These are phyloP conservation scores for Kodamaea fukazawae DNA, from an alignment of 805 yeast genomes.

Conservation along the genomic window DNA sequence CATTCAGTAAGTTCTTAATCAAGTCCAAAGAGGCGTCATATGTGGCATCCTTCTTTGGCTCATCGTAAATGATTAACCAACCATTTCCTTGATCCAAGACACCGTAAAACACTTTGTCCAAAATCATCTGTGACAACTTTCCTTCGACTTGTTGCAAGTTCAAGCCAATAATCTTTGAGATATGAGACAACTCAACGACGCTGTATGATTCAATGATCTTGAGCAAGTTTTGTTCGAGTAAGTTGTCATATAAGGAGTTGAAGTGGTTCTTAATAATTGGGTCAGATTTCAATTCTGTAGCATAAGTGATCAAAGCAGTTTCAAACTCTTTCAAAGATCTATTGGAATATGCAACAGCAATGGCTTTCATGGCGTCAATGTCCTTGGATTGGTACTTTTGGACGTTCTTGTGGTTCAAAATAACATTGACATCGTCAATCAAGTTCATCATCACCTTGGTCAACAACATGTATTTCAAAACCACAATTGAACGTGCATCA, in stretches of 20 bases:
- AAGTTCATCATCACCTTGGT: constrained; percentile 90
- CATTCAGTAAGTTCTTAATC: constrained; percentile 80
- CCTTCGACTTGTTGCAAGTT: constrained; percentile 89
- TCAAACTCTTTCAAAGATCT: constrained; percentile 92
- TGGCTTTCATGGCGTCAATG: constrained; percentile 93
- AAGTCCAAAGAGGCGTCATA: constrained; percentile 86
- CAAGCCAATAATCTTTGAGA: constrained; percentile 84
- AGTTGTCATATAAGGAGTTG: constrained; percentile 86
- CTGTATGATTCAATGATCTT: constrained; percentile 96
- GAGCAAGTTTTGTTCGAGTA: constrained; percentile 87
- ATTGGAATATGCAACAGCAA: constrained; percentile 84
- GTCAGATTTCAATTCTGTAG: constrained; percentile 76
- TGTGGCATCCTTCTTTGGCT: constrained; percentile 83
- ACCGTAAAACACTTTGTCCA: constrained; percentile 93
- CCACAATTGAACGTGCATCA: constrained; percentile 59
- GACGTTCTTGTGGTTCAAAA: constrained; percentile 67
- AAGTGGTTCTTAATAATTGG: constrained; percentile 88
- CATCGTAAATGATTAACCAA: constrained; percentile 88
- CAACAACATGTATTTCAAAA: constrained; percentile 87
- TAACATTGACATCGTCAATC: constrained; percentile 78
- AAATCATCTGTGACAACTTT: constrained; percentile 91
- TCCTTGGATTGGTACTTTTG: constrained; percentile 75
- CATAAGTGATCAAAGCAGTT: constrained; percentile 67
- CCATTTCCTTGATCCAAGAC: constrained; percentile 98
- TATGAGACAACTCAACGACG: constrained; percentile 88